Base-by-base conservation (phyloP, 2,329 filamentous ascomycete genomes). In the Penicillium rolfsii region DNA sequence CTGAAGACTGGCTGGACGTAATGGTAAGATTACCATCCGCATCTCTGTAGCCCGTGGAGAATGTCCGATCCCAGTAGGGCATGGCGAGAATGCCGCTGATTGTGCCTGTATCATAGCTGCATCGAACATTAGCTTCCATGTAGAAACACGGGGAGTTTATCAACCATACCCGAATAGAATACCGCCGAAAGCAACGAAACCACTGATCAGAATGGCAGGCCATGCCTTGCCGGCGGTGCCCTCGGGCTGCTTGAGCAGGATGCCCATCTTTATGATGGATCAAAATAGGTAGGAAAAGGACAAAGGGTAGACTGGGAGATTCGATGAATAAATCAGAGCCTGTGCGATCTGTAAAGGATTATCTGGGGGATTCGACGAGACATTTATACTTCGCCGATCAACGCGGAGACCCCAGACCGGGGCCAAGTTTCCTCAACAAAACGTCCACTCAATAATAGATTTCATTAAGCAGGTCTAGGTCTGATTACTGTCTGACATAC, bases 121-220 rank as follows among this genome's bases (percentile, higher is more conserved):
- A 28, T 7, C 11, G 16, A 7, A 35, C 41, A 48, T 30, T 48
- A 57, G 65, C 5, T 40, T 9, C 3, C 9, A 24, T 14, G 2
- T 33, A 26, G 3, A 28, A 5, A 24, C 1, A 5, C 7, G 12
- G 33, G 1, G 12, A 22, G 4, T 11, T 6, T 19, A 4, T 11
- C 9, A n/a, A 52, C 79, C 74, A 9, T 68, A 85, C 60, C 83
- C 83, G 69, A 84, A 85, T 65, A 85, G 79, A 60, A 85, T 80
- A 65, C 83, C 83, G 59, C 83, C 83, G 71, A 85, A 85, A n/a
- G 83, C 80, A n/a, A 83, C 83, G 67, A 85, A 85, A 54, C 81
- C 79, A 66, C 83, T 84, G 73, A 85, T 82, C 19, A 84, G 33
- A 67, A 82, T 81, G 58, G 80, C 80, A 35, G 80, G 80, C 66